These are phyloP conservation scores for Stagonosporopsis tanaceti DNA, from an alignment of 2,329 filamentous ascomycete species.

Conservation along the genomic window DNA sequence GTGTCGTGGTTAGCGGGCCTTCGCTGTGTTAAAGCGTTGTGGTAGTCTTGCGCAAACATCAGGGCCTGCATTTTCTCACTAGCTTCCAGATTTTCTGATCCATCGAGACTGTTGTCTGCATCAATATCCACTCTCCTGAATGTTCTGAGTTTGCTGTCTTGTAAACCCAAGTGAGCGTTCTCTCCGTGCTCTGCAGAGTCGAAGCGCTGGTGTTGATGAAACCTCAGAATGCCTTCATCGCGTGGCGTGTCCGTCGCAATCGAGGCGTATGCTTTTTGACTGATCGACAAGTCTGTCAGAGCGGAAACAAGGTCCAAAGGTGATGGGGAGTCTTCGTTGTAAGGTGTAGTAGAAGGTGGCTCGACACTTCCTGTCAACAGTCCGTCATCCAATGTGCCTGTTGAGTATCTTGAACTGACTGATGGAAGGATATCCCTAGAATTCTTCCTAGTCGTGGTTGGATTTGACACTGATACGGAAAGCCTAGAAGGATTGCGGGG, in stretches of 20 bases:
- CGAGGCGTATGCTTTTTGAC: constrained; percentile 35
- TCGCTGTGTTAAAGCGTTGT: constrained; percentile 35
- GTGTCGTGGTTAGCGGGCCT: constrained; percentile 25
- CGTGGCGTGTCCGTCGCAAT: constrained; percentile 25
- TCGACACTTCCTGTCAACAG: background rate
- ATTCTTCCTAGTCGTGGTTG: background rate
- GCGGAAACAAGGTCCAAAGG: constrained; percentile 18
- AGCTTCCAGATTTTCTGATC: constrained; percentile 19
- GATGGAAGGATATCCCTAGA: background rate
- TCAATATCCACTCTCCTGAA: background rate
- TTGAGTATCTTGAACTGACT: constrained; percentile 1
- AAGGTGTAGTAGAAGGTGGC: too few species aligned
- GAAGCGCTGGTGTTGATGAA: background rate
- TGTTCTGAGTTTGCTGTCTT: background rate
- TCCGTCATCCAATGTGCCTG: background rate
- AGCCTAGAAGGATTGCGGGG: constrained; percentile 31
- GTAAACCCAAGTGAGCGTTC: background rate
- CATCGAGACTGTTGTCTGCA: background rate
- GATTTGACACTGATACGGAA: constrained; percentile 22
- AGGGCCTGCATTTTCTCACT: constrained; percentile 26
- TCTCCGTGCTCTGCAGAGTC: background rate
- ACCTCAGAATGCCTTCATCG: constrained; percentile 4
- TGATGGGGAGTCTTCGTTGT: background rate
- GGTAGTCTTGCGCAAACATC: constrained; percentile 43
- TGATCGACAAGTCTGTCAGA: constrained; percentile 27